Evolutionary conservation across 345 rosid species (phyloP).

Genomic region (Crucihimalaya himalaica): DNA sequence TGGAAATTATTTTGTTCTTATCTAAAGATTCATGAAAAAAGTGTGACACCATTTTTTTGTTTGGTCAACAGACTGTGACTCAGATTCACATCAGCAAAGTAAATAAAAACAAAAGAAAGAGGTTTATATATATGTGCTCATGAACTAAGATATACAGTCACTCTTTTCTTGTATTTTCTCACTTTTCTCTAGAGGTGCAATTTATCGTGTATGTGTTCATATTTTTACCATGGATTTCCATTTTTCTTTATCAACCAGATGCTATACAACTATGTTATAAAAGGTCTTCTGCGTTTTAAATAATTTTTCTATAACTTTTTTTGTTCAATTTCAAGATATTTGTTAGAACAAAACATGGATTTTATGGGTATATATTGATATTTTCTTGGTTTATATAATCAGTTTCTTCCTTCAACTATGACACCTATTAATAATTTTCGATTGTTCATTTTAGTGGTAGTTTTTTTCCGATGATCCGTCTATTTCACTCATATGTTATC

Average conservation of each 20-base stretch:
- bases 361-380: background rate
- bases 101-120: background rate
- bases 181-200: background rate
- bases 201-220: background rate
- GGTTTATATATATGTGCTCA: background rate
- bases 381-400: background rate
- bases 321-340: background rate
- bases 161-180: background rate
- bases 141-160: background rate
- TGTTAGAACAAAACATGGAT: background rate
- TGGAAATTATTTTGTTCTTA: background rate
- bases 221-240: background rate
- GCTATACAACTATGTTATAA: background rate
- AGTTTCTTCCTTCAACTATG: background rate
- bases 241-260: background rate
- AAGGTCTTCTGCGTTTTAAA: background rate
- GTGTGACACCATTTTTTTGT: background rate
- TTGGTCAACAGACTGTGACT: conserved; percentile 18
- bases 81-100: background rate
- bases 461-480: background rate
- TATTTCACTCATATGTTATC: background rate
- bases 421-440: background rate
- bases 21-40: conserved; percentile 10
- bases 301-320: background rate
- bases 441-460: background rate